Evolutionary conservation across 1,284 basidiomycete species (phyloP), one percentile per base, ranked within the genome.

Genomic region (Puccinia novopanici): DNA sequence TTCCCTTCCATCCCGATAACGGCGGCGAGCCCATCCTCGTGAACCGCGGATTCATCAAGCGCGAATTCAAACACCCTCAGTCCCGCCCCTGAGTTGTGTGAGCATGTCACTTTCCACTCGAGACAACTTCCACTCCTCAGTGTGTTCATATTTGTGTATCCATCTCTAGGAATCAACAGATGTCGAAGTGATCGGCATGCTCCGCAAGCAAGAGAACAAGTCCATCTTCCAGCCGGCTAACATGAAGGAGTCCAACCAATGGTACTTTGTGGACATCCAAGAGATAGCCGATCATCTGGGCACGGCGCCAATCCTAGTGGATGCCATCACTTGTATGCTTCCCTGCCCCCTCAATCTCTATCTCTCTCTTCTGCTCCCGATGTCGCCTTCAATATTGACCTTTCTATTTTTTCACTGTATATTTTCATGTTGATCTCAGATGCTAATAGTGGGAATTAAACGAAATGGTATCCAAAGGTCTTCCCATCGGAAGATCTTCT

Each of bases 151-250:
- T 55, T 24, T 55, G 54, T 55, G 9, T 59, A 4, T 37, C 9
- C 34, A 19, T 52, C 19, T 24, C 5, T 45, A 2, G 50, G 82
- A 84, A 83, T 72, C 76, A n/a, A 83, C 80, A 27, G 81, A 67
- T 3, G 82, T 83, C 13, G 72, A 83, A 45, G 73, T 85, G 6
- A 77, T 90, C 48, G 92, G 93, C 82, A 91, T 94, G 91, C 88
- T 94, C 78, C 88, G 92, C 74, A 90, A 91, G 12, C 84, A 84
- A 73, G 81, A 86, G 82, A 82, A 85, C 61, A 82, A 84, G 71
- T 95, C 93, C 84, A 85, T 85, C 5, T 99, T 97, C 85, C 95
- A 94, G 1, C 95, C 95, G 3, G 90, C 93, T 70, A 99, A 99
- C 85, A 89, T 90, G 76, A 92, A 93, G 0, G 89, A 90, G 61